Conservation (phyloP, 306 rosid species). For the Quercus engelmannii region DNA sequence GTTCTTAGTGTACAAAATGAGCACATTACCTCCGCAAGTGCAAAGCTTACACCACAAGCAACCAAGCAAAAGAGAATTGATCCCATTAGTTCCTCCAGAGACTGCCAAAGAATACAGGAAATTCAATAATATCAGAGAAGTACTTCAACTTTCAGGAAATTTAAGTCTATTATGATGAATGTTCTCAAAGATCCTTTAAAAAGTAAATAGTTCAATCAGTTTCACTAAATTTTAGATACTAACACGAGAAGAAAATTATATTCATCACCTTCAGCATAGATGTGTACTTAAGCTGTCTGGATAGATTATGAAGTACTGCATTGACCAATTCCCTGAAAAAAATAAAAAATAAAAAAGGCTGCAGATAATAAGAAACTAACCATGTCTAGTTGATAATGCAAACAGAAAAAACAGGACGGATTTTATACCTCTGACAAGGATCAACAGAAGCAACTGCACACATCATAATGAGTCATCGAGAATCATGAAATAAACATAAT, state of each 20-base stretch:
- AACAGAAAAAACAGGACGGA: conserved; percentile 10
- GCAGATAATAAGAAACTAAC: conserved; percentile 17
- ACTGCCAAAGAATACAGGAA: conserved; percentile 51
- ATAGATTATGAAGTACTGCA: conserved; percentile 60
- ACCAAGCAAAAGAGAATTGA: conserved; percentile 85
- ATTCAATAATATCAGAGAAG: neutral
- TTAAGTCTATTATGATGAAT: neutral
- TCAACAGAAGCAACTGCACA: conserved; percentile 75
- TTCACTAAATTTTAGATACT: conserved; percentile 2
- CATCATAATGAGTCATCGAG: conserved; percentile 42
- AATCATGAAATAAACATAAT: conserved; percentile 17
- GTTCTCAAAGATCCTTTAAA: neutral
- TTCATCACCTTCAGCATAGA: conserved; percentile 65
- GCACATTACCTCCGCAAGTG: conserved; percentile 82
- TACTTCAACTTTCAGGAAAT: neutral
- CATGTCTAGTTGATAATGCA: neutral
- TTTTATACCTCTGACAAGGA: conserved; percentile 73
- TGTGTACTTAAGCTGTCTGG: conserved; percentile 63
- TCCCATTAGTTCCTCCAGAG: conserved; percentile 81
- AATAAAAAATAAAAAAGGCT: neutral
- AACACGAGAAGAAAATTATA: conserved; percentile 3
- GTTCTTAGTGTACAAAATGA: no score
- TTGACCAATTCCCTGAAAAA: conserved; percentile 64
- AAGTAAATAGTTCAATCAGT: neutral
- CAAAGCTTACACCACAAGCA: conserved; percentile 83